A percentile compares a stretch with the other conserved stretches of the same genome.
Conservation (phyloP, 441 rosid genomes). For the Corymbia citriodora region DNA sequence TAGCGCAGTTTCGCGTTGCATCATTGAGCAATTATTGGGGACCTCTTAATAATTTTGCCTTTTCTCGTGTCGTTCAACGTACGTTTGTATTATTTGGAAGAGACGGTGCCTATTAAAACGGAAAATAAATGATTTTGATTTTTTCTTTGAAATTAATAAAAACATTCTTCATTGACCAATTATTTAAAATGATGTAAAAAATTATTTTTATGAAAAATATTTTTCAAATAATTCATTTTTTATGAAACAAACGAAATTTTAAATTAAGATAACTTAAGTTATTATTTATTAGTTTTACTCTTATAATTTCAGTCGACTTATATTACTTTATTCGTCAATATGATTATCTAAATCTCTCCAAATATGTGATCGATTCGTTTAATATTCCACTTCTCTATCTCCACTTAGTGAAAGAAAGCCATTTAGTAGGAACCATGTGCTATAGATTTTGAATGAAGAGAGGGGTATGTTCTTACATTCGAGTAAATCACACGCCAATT, state of each 20-base stretch:
- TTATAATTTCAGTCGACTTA: fast-evolving
- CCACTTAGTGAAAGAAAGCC: not conserved
- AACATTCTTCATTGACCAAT: no score
- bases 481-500: fast-evolving
- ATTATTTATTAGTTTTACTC: not conserved
- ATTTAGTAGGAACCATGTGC: no score
- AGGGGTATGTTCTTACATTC: fast-evolving
- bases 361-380: not conserved
- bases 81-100: not conserved
- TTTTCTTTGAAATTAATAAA: no score
- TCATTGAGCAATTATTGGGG: not conserved
- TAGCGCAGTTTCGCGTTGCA: not conserved
- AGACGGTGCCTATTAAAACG: fast-evolving
- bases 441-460: not conserved
- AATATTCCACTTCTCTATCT: not conserved
- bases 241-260: no score
- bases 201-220: no score
- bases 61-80: not conserved
- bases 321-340: not conserved
- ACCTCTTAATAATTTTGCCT: not conserved
- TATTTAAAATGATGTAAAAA: no score
- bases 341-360: fast-evolving
- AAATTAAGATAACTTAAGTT: not conserved
- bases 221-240: no score
- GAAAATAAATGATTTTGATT: not conserved